Conservation (phyloP, 129 eudicot species). For the Pittosporum tobira region DNA sequence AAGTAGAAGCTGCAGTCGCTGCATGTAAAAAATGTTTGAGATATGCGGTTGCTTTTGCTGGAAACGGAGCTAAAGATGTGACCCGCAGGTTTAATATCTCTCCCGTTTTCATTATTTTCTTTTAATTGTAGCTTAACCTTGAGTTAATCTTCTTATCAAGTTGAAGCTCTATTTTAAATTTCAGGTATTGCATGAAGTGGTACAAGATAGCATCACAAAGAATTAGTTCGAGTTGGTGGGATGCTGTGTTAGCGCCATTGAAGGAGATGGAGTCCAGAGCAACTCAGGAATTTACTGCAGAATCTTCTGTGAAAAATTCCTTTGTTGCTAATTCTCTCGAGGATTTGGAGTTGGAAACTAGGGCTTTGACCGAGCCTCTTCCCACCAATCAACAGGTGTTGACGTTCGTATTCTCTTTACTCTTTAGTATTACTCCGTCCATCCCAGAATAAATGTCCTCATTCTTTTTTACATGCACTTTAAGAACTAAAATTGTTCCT, state of each 20-base stretch:
- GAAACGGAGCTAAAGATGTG: constrained; percentile 91
- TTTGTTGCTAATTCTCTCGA: constrained; percentile 43
- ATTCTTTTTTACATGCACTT: too few species aligned
- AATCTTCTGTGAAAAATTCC: constrained; percentile 14
- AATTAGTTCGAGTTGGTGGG: constrained; percentile 76
- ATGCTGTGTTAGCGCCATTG: constrained; percentile 64
- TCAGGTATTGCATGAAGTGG: constrained; percentile 89
- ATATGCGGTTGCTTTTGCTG: constrained; percentile 94
- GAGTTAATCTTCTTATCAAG: neutral
- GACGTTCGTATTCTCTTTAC: neutral
- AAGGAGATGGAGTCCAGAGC: constrained; percentile 65
- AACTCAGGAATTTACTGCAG: constrained; percentile 21
- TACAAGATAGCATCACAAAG: constrained; percentile 80
- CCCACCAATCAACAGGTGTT: constrained; percentile 94
- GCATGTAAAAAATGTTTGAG: constrained; percentile 80
- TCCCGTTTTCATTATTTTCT: constrained; percentile 3
- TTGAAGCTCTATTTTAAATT: constrained; percentile 7
- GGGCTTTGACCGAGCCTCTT: constrained; percentile 94
- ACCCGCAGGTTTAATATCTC: constrained; percentile 71
- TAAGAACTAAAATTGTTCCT: too few species aligned
- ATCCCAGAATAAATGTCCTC: too few species aligned
- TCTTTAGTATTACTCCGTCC: too few species aligned
- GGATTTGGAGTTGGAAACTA: constrained; percentile 90
- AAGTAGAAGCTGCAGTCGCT: constrained; percentile 86
- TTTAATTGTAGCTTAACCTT: neutral